Base-by-base conservation (phyloP, 2,329 filamentous ascomycete species). In the Dendrostoma leiphaemia region DNA sequence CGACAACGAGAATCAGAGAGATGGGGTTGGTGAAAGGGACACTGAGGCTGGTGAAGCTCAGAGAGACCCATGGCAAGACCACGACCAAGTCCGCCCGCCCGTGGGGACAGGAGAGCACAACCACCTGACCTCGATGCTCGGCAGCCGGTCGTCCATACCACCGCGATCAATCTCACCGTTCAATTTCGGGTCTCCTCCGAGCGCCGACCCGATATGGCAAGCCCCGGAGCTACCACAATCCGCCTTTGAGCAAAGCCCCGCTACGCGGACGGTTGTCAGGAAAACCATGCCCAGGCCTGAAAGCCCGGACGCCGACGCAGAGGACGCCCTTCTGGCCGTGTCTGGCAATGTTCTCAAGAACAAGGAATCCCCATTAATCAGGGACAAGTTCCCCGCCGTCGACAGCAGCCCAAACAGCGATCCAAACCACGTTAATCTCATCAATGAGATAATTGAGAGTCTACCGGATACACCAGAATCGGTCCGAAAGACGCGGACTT, bases 131-230 rank as follows among this genome's bases (percentile, higher is more conserved):
- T 60, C 61, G 23, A 50, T 60, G 3, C 61, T 61, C 44, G 45
- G 62, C 6, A 47, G 61, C 10, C 60, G 61, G 2, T 57, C 59
- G 2, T 21, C 55, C 21, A 29, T 35, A 24, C 46, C 34, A 21
- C 4, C 12, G 23, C 28, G 23, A 12, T 43, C 49, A 37, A 54
- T 51, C 19, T 40, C 41, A 26, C 53, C 57, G 4, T 53, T 34
- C 12, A 54, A 6, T 58, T 61, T 19, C 52, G 60, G 12, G 58
- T 60, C 12, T 47, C 53, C 24, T 38, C 60, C 9, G 51, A 50
- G 40, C 21, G 21, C 65, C 19, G 74, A 77, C 48, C 68, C 74
- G 3, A 58, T 64, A 1, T 77, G 74, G 74, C 64, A 64, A 24
- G 63, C 63, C 1, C 73, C 74, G 2, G 69, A 70, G 5, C 59